These are phyloP conservation scores for Penicillium sp. DNA, from an alignment of 2,329 filamentous ascomycete species.

Conservation along the genomic window DNA sequence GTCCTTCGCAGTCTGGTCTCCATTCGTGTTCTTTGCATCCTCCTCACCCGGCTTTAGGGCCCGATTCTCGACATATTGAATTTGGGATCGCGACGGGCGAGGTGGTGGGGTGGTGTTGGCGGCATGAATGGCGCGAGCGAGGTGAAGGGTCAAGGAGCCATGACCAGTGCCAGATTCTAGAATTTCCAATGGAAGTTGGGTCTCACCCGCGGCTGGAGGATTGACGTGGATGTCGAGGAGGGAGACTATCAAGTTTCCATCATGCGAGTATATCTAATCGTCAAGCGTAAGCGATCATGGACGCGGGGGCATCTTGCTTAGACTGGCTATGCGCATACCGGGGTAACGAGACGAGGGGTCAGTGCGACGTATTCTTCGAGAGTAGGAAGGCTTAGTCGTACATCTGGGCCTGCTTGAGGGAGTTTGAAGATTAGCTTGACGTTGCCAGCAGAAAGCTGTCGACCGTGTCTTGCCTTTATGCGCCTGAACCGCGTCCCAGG, in stretches of 20 bases:
- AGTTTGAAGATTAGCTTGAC: slow-evolving; percentile 7
- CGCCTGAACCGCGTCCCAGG: slow-evolving; percentile 63
- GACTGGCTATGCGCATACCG: slow-evolving; percentile 54
- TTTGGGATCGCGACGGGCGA: slow-evolving; percentile 43
- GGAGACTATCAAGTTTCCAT: slow-evolving; percentile 74
- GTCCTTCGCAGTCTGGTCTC: slow-evolving; percentile 13
- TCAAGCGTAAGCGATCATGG: slow-evolving; percentile 20
- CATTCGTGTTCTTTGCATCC: slow-evolving; percentile 20
- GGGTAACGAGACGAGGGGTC: slow-evolving; percentile 72
- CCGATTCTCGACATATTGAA: slow-evolving; percentile 35
- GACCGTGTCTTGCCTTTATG: slow-evolving; percentile 48
- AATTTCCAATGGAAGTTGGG: slow-evolving; percentile 64
- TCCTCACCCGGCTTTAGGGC: slow-evolving; percentile 29
- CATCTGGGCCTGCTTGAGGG: slow-evolving; percentile 46
- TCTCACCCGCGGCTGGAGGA: slow-evolving; percentile 38
- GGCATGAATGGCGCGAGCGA: slow-evolving; percentile 75
- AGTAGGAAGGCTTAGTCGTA: slow-evolving; percentile 66
- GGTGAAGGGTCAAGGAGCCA: slow-evolving; percentile 74
- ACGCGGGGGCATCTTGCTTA: not conserved
- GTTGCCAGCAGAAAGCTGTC: not conserved
- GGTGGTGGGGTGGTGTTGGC: slow-evolving; percentile 63
- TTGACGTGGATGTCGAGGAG: slow-evolving; percentile 73
- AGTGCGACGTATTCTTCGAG: slow-evolving; percentile 73
- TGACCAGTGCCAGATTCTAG: slow-evolving; percentile 87
- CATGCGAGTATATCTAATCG: slow-evolving; percentile 69